A percentile compares a stretch with the other conserved stretches of the same genome.
Evolutionary conservation across 805 yeast genomes (phyloP).

Genomic region (Cyberlindnera misumaiensis): DNA sequence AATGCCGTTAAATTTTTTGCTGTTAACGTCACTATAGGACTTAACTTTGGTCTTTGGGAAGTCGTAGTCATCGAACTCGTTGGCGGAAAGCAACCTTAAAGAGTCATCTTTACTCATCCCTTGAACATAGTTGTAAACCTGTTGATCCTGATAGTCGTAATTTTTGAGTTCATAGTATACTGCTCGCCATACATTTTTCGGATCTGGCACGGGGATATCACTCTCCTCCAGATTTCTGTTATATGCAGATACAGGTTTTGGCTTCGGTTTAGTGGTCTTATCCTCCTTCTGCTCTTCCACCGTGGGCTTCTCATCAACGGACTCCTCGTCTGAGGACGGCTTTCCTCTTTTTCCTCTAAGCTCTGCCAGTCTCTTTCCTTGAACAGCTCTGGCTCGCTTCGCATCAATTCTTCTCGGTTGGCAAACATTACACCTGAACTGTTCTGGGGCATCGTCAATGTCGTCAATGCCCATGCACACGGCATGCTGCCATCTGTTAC

Average conservation of each 20-base stretch:
- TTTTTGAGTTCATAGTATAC: conserved; percentile 27
- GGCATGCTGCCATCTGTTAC: conserved; percentile 94
- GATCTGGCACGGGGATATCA: conserved; percentile 28
- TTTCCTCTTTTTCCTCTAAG: conserved; percentile 2
- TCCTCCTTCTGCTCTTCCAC: conserved; percentile 9
- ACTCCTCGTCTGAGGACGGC: conserved; percentile 1
- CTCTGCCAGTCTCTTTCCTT: conserved; percentile 1
- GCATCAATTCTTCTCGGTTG: conserved; percentile 44
- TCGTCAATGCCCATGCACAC: conserved; percentile 76
- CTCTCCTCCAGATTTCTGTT: conserved; percentile 28
- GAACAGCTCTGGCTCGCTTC: conserved; percentile 29
- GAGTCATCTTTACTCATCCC: conserved; percentile 12
- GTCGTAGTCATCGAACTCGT: conserved; percentile 19
- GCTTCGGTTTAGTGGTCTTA: conserved; percentile 13
- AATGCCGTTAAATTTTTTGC: conserved; percentile 53
- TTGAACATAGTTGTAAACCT: conserved; percentile 39
- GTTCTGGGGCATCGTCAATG: conserved; percentile 74
- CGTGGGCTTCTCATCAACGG: neutral
- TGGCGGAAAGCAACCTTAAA: conserved; percentile 17
- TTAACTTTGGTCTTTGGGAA: conserved; percentile 40
- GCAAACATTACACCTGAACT: conserved; percentile 74
- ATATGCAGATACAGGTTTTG: conserved; percentile 17
- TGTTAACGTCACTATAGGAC: conserved; percentile 50
- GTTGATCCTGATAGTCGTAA: conserved; percentile 38
- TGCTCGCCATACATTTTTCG: conserved; percentile 30